phyloP scores from a whole-genome alignment of 768 basidiomycete species.

The Russula brevipes region DNA sequence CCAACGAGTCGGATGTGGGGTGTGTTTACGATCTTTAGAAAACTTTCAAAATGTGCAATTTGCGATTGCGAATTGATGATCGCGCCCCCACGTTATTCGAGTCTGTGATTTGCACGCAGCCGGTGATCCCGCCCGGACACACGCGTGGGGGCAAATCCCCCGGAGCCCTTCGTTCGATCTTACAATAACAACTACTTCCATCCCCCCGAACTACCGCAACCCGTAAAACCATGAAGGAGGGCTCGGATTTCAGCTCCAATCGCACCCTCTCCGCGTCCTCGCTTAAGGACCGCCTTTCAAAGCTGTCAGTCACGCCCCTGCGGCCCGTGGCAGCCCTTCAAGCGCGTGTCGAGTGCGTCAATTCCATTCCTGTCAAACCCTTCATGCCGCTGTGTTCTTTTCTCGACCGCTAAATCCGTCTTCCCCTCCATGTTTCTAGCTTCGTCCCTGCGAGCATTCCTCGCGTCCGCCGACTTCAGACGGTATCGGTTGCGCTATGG shows the following conservation, averaged over 20 bases:
- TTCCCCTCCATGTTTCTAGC: slow-evolving; percentile 33
- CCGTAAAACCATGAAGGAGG: not conserved
- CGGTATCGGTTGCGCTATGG: slow-evolving; percentile 83
- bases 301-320: slow-evolving; percentile 46
- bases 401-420: not conserved
- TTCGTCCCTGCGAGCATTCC: slow-evolving; percentile 88
- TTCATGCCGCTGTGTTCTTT: no score
- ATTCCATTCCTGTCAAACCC: slow-evolving; percentile 10
- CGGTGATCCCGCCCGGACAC: slow-evolving; percentile 2
- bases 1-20: no score
- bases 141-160: not conserved
- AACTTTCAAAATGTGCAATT: no score
- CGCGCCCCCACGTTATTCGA: not conserved
- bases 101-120: slow-evolving; percentile 10
- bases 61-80: not conserved
- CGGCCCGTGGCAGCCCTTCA: slow-evolving; percentile 61
- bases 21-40: no score
- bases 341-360: slow-evolving; percentile 67
- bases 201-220: not conserved
- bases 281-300: slow-evolving; percentile 56
- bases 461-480: slow-evolving; percentile 80
- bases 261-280: slow-evolving; percentile 56
- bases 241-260: slow-evolving; percentile 36
- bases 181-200: not conserved
- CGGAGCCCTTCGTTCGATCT: not conserved